Percentiles rank a stretch among this genome's conserved stretches.
phyloP scores from a whole-genome alignment of 2,329 filamentous ascomycete genomes.

The Aspergillus brunneoviolaceus region DNA sequence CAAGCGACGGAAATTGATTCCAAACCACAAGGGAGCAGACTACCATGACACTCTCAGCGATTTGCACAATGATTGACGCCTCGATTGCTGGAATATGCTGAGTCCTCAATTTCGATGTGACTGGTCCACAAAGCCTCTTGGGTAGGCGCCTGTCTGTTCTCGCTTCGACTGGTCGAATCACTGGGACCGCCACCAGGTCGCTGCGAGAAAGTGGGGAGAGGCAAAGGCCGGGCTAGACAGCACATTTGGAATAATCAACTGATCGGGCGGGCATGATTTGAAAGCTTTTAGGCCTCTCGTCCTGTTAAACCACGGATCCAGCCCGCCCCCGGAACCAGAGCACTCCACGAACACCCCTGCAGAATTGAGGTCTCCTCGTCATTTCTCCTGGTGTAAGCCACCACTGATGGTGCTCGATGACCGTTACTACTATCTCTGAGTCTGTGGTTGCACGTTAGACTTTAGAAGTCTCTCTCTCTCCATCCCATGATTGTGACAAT shows the following conservation, averaged over 20 bases:
- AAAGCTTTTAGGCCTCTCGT: background rate
- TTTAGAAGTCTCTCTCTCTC: background rate
- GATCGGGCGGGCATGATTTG: background rate
- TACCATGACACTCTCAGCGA: background rate
- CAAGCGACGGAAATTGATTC: background rate
- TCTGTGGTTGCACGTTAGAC: background rate
- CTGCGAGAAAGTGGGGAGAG: conserved; percentile 3
- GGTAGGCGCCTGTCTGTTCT: background rate
- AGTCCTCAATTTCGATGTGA: background rate
- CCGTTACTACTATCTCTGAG: background rate
- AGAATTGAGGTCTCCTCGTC: conserved; percentile 4
- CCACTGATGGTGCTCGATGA: conserved; percentile 5
- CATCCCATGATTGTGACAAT: conserved; percentile 1
- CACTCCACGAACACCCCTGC: background rate
- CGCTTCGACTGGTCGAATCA: background rate
- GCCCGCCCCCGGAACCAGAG: background rate
- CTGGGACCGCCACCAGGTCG: background rate
- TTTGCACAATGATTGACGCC: background rate
- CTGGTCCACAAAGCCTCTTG: background rate
- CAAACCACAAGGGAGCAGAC: background rate
- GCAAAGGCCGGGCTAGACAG: background rate
- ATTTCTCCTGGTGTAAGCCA: conserved; percentile 5
- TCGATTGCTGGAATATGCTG: background rate
- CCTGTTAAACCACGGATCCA: background rate
- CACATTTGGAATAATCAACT: background rate